Percentiles rank a stretch among this genome's conserved stretches.
Evolutionary conservation across 1,139 yeast genomes (phyloP).

Genomic region (Yamadazyma siamensis): DNA sequence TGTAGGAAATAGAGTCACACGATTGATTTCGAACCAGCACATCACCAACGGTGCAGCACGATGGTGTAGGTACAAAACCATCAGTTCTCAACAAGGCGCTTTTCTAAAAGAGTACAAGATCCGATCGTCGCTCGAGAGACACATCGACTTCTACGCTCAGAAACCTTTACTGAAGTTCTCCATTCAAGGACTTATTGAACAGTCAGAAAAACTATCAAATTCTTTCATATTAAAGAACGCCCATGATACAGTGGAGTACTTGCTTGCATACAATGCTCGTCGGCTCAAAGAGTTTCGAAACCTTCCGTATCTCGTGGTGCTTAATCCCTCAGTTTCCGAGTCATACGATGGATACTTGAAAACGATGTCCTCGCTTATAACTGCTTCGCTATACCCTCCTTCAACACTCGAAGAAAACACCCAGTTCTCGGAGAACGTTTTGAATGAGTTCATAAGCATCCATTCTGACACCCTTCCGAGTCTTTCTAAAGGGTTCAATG

Average conservation of each 20-base stretch:
- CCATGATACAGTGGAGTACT: slow-evolving; percentile 40
- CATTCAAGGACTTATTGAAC: slow-evolving; percentile 40
- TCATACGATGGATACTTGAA: slow-evolving; percentile 70
- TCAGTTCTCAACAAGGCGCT: slow-evolving; percentile 22
- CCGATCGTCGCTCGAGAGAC: slow-evolving; percentile 48
- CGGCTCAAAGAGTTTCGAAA: slow-evolving; percentile 66
- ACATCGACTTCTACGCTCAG: slow-evolving; percentile 48
- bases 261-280: slow-evolving; percentile 48
- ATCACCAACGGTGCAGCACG: no score
- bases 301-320: slow-evolving; percentile 77
- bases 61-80: neutral
- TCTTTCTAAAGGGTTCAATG: slow-evolving; percentile 79
- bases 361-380: slow-evolving; percentile 62
- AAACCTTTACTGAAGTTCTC: slow-evolving; percentile 48
- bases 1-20: no score
- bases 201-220: slow-evolving; percentile 37
- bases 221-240: slow-evolving; percentile 35
- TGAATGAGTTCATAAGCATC: slow-evolving; percentile 60
- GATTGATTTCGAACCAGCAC: no score
- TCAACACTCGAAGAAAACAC: slow-evolving; percentile 52
- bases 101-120: slow-evolving; percentile 46
- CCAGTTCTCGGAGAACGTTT: slow-evolving; percentile 42
- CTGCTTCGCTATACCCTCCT: slow-evolving; percentile 35
- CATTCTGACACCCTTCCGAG: slow-evolving; percentile 83
- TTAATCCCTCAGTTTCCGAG: slow-evolving; percentile 87